Conservation (phyloP, 2,329 filamentous ascomycete species). For the Fusarium sublunatum region DNA sequence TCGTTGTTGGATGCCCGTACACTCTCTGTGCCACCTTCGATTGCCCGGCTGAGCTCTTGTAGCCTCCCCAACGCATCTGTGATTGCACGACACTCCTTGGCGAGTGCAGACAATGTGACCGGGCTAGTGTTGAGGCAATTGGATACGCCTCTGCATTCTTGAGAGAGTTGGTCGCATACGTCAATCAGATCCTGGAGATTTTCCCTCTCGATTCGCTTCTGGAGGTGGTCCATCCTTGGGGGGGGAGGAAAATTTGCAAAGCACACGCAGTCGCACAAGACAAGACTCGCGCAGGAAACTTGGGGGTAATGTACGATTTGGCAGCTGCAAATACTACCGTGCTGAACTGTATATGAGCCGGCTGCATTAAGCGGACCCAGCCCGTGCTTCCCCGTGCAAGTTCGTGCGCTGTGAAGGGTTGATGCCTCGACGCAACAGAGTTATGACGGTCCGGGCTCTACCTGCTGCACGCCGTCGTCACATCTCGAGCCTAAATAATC, state of each 20-base stretch:
- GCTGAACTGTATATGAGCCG: conserved; percentile 7
- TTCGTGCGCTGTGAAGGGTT: conserved; percentile 27
- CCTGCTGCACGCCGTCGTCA: conserved; percentile 36
- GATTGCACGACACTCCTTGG: conserved; percentile 44
- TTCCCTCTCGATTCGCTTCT: conserved; percentile 40
- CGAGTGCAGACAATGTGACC: conserved; percentile 41
- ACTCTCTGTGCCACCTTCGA: conserved; percentile 32
- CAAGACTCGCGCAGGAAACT: conserved; percentile 19
- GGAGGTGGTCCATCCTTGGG: conserved; percentile 42
- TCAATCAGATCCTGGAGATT: conserved; percentile 43
- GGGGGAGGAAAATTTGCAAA: conserved; percentile 17
- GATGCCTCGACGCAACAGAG: conserved; percentile 33
- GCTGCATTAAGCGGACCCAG: conserved; percentile 31
- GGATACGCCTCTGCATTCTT: conserved; percentile 42
- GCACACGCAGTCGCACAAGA: not conserved
- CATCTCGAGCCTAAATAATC: conserved; percentile 21
- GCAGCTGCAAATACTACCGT: conserved; percentile 20
- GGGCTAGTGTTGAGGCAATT: conserved; percentile 47
- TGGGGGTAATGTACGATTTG: conserved; percentile 38
- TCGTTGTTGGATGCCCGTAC: conserved; percentile 43
- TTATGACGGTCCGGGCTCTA: conserved; percentile 26
- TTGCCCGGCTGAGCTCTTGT: conserved; percentile 40
- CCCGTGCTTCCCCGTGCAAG: conserved; percentile 34
- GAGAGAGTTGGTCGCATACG: conserved; percentile 43
- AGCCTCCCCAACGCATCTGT: conserved; percentile 45